These are phyloP conservation scores for Populus hybrid DNA, from an alignment of 441 rosid genomes.

Conservation along the genomic window DNA sequence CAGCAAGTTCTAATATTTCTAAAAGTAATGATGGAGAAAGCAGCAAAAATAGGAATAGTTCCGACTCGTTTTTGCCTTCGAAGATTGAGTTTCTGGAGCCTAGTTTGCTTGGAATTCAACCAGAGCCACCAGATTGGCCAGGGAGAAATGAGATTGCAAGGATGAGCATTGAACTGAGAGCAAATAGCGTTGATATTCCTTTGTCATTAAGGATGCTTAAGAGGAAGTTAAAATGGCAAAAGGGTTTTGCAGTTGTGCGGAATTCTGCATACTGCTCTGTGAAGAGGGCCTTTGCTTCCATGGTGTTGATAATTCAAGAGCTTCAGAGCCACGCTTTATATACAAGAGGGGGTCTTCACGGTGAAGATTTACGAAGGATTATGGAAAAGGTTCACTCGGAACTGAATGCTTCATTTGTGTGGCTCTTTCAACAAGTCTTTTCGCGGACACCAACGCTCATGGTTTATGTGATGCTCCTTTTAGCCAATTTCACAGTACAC, in stretches of 20 bases:
- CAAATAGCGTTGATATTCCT: constrained; percentile 58
- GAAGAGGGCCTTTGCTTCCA: constrained; percentile 61
- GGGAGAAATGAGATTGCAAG: constrained; percentile 42
- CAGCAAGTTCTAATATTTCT: constrained; percentile 16
- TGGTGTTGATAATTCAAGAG: constrained; percentile 71
- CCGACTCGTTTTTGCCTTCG: constrained; percentile 29
- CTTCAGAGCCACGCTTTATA: constrained; percentile 54
- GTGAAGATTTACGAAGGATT: constrained; percentile 44
- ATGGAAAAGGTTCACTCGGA: constrained; percentile 47
- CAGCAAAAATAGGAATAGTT: constrained; percentile 7
- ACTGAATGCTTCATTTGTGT: constrained; percentile 51
- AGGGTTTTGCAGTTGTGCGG: constrained; percentile 44
- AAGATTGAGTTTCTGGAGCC: constrained; percentile 48
- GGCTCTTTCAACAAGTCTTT: constrained; percentile 79
- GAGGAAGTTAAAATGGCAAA: constrained; percentile 47
- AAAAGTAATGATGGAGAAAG: constrained; percentile 7
- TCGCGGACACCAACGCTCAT: constrained; percentile 64
- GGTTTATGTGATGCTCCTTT: constrained; percentile 72
- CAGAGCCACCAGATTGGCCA: constrained; percentile 52
- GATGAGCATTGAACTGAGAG: constrained; percentile 48
- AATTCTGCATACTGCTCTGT: constrained; percentile 48
- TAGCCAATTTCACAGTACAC: constrained; percentile 62
- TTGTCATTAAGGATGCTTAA: constrained; percentile 55
- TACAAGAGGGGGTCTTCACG: constrained; percentile 26
- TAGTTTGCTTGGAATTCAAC: constrained; percentile 30